Evolutionary conservation across 2,329 filamentous ascomycete genomes (phyloP), one percentile per base, ranked within the genome.

Genomic region (Colletotrichum brevisporum): DNA sequence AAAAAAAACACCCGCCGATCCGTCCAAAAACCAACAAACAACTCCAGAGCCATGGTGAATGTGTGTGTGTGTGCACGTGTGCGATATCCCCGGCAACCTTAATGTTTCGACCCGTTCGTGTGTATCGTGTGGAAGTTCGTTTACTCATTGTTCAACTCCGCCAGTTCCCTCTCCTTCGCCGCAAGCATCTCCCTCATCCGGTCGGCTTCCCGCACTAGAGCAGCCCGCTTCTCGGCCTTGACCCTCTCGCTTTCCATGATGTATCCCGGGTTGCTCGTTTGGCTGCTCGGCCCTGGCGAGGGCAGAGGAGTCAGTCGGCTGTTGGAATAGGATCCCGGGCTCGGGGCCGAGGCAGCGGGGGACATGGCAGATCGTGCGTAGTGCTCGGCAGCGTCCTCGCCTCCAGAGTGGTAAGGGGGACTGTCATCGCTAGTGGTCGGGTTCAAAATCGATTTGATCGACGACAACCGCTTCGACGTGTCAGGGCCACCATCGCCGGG

Each of bases 381-480:
- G n/a, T 83, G 78, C 8, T 76, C 72, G 58, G 75, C 75, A 54
- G 79, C 77, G 54, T 83, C 75, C 67, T 81, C 77, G 70, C 83
- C 79, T 18, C 71, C 67, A 2, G 70, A 60, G 10, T 67, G 55
- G 73, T 71, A 48, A 67, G 64, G 50, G 69, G 75, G 54, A 73
- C 71, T 57, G 70, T 75, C 27, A 73, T 74, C 4, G 71, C 64
- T 5, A 78, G 75, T 74, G 16, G 80, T 75, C 3, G 89, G 89
- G 71, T 94, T 94, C 13, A 95, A 81, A 52, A 94, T 91, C 5
- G 92, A 92, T 72, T 91, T 92, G 70, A 94, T 94, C 3, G 91
- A 93, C 18, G 90, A 93, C 4, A 94, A 80, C 15, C 92, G 89
- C 76, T 92, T 86, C 50, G 88, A 80, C 45, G 80, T 81, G 27